phyloP scores from a whole-genome alignment of 345 rosid species.

The Streptanthus diversifolius region DNA sequence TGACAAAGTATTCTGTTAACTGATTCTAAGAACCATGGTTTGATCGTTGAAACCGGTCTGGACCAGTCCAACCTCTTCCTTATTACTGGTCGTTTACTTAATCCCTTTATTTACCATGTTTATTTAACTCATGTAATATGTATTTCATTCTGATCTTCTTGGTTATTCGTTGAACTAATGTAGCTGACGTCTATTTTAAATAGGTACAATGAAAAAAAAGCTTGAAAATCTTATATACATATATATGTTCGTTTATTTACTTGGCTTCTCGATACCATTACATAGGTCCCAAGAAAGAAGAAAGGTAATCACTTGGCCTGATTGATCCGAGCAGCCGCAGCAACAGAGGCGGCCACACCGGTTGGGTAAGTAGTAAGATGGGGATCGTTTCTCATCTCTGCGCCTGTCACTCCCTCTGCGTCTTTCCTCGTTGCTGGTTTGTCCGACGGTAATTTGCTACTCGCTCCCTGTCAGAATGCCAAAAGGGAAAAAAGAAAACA shows the following conservation, averaged over 20 bases:
- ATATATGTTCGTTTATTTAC: background rate
- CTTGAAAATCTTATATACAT: conserved; percentile 4
- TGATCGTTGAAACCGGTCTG: background rate
- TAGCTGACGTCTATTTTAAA: background rate
- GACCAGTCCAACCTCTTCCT: background rate
- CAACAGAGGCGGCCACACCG: conserved; percentile 73
- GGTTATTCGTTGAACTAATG: background rate
- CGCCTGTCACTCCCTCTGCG: conserved; percentile 72
- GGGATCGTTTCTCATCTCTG: conserved; percentile 85
- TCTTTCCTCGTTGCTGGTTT: conserved; percentile 62
- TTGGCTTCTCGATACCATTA: background rate
- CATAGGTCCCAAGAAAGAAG: background rate
- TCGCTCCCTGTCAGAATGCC: conserved; percentile 50
- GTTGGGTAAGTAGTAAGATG: conserved; percentile 63
- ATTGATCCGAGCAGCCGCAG: conserved; percentile 80
- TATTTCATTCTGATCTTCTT: background rate
- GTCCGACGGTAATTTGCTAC: conserved; percentile 54
- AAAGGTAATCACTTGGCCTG: conserved; percentile 33
- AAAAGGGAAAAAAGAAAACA: background rate
- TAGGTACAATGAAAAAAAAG: background rate
- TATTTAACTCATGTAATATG: background rate
- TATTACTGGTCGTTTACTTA: background rate
- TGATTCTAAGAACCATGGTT: conserved; percentile 7
- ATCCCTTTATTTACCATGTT: background rate
- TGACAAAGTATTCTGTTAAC: background rate